Evolutionary conservation across 495 filamentous ascomycete species (phyloP).

Genomic region (Lophiostoma macrostomum): DNA sequence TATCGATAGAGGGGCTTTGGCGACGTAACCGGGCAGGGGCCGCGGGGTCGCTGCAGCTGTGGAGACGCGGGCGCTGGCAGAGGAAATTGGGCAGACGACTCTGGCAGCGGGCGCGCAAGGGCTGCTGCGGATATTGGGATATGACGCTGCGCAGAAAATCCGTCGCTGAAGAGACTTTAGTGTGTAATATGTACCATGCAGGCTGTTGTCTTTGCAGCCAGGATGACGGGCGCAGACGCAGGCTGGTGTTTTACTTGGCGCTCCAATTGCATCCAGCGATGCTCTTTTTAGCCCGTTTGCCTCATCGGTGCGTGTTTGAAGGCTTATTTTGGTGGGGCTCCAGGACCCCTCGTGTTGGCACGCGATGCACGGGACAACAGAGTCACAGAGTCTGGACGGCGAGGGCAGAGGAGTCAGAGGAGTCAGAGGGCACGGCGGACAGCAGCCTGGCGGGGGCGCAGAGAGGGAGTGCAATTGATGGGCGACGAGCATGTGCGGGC

Average conservation of each 20-base stretch:
- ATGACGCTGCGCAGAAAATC: neutral
- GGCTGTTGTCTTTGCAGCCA: neutral
- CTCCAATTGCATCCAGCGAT: conserved; percentile 25
- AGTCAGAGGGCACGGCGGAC: too few relatives aligned
- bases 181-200: neutral
- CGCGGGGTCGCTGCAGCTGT: neutral
- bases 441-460: too few relatives aligned
- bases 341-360: neutral
- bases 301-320: conserved; percentile 8
- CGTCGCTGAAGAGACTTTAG: neutral
- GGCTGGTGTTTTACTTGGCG: conserved; percentile 25
- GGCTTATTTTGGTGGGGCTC: neutral
- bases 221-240: conserved; percentile 5
- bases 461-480: too few relatives aligned
- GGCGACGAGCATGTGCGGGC: too few relatives aligned
- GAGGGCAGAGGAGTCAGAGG: conserved; percentile 7
- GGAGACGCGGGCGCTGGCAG: neutral
- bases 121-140: neutral
- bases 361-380: neutral
- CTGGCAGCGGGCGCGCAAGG: too few relatives aligned
- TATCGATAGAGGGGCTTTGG: conserved; percentile 23
- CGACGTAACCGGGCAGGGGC: conserved; percentile 13
- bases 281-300: conserved; percentile 22
- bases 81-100: too few relatives aligned
- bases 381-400: conserved; percentile 11